These are phyloP conservation scores for Gleditsia sinensis DNA, from an alignment of 306 rosid genomes.

Conservation along the genomic window DNA sequence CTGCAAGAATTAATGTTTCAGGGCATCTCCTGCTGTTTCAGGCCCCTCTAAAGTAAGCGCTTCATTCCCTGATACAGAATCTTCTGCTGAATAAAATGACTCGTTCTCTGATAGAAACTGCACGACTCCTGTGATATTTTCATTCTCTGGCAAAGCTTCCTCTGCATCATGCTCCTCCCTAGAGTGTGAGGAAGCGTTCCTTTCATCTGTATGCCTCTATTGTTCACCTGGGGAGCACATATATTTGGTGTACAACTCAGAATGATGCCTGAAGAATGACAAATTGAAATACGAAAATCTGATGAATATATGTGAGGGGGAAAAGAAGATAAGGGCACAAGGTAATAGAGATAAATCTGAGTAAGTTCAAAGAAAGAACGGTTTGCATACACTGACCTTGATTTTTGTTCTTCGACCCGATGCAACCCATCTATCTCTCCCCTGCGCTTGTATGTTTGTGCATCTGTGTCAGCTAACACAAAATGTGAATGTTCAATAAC, in stretches of 20 bases:
- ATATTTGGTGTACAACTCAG: constrained; percentile 3
- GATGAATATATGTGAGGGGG: not conserved
- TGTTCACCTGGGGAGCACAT: not conserved
- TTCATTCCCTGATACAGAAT: not conserved
- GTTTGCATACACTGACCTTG: not conserved
- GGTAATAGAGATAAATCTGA: not conserved
- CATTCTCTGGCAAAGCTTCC: not conserved
- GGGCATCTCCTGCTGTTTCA: not conserved
- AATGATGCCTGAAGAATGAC: not conserved
- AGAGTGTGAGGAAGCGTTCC: not conserved
- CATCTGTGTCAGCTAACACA: not conserved
- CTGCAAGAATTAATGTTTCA: not conserved
- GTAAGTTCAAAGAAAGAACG: not conserved
- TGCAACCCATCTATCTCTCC: constrained; percentile 6
- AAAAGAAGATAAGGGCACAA: not conserved
- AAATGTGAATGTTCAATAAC: not conserved
- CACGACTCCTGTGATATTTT: not conserved
- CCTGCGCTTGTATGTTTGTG: not conserved
- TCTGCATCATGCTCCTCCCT: not conserved
- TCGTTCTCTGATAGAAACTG: not conserved
- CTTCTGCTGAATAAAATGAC: constrained; percentile 18
- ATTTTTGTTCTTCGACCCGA: constrained; percentile 5
- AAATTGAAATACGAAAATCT: not conserved
- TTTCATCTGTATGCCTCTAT: not conserved
- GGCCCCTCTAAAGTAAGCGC: not conserved